A percentile compares a stretch with the other conserved stretches of the same genome.
phyloP scores from a whole-genome alignment of 116 monocot genomes.

The Dioscorea cayenensis region DNA sequence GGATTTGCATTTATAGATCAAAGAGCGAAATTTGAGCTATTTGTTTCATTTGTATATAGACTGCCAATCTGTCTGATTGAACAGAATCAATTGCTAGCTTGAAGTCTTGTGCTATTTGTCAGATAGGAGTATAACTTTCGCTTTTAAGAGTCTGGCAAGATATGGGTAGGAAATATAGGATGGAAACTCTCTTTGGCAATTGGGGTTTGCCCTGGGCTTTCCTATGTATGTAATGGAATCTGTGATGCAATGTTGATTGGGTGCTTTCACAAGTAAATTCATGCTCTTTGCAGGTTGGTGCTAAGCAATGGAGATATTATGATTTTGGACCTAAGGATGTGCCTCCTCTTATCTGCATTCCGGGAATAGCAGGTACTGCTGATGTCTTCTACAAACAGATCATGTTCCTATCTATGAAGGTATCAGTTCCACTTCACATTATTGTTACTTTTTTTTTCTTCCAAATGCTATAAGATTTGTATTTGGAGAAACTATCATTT shows the following conservation, averaged over 20 bases:
- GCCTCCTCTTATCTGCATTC: slow-evolving; percentile 86
- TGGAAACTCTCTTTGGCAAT: too few species aligned
- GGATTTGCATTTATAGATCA: too few species aligned
- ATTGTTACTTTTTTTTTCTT: slow-evolving; percentile 4
- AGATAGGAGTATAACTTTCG: too few species aligned
- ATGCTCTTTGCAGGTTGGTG: slow-evolving; percentile 56
- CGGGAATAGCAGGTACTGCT: slow-evolving; percentile 92
- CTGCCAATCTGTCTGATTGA: too few species aligned
- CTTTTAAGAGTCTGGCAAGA: too few species aligned
- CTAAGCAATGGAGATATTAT: slow-evolving; percentile 91
- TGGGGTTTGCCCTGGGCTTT: too few species aligned
- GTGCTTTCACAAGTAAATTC: neutral
- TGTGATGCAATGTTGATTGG: neutral
- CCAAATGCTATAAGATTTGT: neutral
- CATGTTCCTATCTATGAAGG: slow-evolving; percentile 83
- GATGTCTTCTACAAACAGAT: slow-evolving; percentile 99
- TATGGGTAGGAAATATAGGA: too few species aligned
- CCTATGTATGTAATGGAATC: too few species aligned
- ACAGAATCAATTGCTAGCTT: too few species aligned
- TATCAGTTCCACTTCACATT: slow-evolving; percentile 7
- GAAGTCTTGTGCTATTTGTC: too few species aligned
- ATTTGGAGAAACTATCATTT: neutral
- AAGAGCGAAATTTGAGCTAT: too few species aligned
- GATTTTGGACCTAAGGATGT: slow-evolving; percentile 92
- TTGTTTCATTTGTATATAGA: too few species aligned